Conservation (phyloP, 306 rosid species). For the Cercis canadensis region DNA sequence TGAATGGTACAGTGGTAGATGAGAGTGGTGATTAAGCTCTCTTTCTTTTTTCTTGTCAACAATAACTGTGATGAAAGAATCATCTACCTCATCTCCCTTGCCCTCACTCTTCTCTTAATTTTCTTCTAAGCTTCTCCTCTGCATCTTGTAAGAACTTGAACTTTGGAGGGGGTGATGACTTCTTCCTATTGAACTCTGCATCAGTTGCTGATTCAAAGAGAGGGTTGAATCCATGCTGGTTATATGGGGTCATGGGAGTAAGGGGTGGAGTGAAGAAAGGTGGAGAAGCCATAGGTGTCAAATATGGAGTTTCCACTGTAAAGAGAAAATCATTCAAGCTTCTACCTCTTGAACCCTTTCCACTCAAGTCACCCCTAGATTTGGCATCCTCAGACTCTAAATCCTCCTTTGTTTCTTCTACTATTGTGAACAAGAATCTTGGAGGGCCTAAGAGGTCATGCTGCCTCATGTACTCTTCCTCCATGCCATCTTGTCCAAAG, state of each 20-base stretch:
- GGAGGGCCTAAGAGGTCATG: slow-evolving; percentile 70
- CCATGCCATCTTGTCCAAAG: slow-evolving; percentile 73
- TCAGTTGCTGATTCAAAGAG: slow-evolving; percentile 78
- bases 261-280: slow-evolving; percentile 79
- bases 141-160: slow-evolving; percentile 95
- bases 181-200: slow-evolving; percentile 83
- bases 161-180: slow-evolving; percentile 94
- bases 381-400: slow-evolving; percentile 88
- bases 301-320: slow-evolving; percentile 78
- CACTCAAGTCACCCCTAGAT: slow-evolving; percentile 47
- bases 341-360: slow-evolving; percentile 67
- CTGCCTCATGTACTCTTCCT: slow-evolving; percentile 72
- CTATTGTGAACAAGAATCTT: slow-evolving; percentile 86
- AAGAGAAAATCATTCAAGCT: slow-evolving; percentile 82
- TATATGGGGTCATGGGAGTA: slow-evolving; percentile 58
- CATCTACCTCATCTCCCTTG: slow-evolving; percentile 58
- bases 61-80: slow-evolving; percentile 63
- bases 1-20: slow-evolving; percentile 58
- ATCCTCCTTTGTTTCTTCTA: slow-evolving; percentile 95
- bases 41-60: slow-evolving; percentile 65
- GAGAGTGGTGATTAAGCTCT: slow-evolving; percentile 51
- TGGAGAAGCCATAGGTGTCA: slow-evolving; percentile 89
- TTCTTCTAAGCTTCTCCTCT: slow-evolving; percentile 83
- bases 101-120: slow-evolving; percentile 54
- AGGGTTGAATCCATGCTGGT: slow-evolving; percentile 71